Evolutionary conservation across 2,329 filamentous ascomycete genomes (phyloP).

Genomic region (Pseudogymnoascus pannorum): DNA sequence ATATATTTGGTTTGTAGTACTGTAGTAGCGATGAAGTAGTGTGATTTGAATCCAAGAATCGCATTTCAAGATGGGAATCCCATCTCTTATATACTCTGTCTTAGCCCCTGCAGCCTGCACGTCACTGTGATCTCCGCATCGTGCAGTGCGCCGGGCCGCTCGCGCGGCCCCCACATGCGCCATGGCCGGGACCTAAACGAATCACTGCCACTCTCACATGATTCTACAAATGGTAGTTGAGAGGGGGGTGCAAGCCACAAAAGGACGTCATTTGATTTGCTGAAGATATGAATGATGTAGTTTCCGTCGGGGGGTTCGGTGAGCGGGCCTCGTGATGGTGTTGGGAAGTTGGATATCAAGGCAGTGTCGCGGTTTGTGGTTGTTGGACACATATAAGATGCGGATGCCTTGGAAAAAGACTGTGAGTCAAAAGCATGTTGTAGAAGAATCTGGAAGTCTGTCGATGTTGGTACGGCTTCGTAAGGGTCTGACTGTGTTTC

Average conservation of each 20-base stretch:
- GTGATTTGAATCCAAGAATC: background rate
- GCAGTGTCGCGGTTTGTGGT: background rate
- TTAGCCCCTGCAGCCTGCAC: background rate
- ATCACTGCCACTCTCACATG: constrained; percentile 6
- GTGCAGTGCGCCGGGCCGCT: constrained; percentile 6
- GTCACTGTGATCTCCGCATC: background rate
- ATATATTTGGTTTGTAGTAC: background rate
- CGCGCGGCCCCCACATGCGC: background rate
- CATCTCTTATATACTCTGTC: background rate
- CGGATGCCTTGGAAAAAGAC: background rate
- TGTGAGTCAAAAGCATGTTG: background rate
- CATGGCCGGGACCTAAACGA: background rate
- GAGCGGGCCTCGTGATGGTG: background rate
- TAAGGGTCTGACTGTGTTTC: constrained; percentile 1
- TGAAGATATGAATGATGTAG: background rate
- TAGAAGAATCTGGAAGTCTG: background rate
- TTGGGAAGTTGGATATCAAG: background rate
- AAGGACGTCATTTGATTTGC: background rate
- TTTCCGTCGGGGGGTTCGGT: background rate
- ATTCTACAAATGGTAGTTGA: background rate
- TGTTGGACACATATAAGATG: constrained; percentile 2
- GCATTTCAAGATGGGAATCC: background rate
- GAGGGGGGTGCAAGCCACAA: background rate
- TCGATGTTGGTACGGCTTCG: background rate
- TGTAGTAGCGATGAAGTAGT: background rate